Percentiles rank a stretch among this genome's conserved stretches.
Evolutionary conservation across 1,284 basidiomycete genomes (phyloP).

Genomic region (Pseudozyma sp.): DNA sequence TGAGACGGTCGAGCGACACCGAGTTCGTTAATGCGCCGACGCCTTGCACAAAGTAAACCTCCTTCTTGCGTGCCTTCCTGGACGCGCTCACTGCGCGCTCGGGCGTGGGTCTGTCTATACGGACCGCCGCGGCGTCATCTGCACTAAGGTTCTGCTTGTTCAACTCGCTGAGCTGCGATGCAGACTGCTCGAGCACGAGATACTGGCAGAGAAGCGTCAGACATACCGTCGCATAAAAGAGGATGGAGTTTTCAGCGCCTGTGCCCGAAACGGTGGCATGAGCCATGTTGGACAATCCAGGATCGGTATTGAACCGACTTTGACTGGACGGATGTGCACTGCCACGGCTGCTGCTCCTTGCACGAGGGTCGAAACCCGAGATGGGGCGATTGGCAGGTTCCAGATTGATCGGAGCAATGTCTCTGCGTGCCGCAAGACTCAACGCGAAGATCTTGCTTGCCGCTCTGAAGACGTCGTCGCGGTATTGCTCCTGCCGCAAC

Average conservation of each 20-base stretch:
- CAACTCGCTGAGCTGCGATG: not conserved
- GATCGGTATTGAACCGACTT: not conserved
- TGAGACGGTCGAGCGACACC: slow-evolving; percentile 3
- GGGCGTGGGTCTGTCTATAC: not conserved
- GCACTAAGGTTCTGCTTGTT: not conserved
- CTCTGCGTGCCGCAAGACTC: slow-evolving; percentile 2
- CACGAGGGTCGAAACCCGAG: not conserved
- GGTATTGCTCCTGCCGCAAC: not conserved
- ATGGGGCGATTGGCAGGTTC: not conserved
- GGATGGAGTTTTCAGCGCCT: slow-evolving; percentile 3
- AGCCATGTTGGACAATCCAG: not conserved
- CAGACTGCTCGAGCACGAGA: not conserved
- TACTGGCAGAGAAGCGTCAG: slow-evolving; percentile 2
- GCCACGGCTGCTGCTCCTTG: not conserved
- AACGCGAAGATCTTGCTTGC: slow-evolving; percentile 11
- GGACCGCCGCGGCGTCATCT: not conserved
- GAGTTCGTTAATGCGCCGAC: not conserved
- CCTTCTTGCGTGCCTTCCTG: not conserved
- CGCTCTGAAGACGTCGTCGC: slow-evolving; percentile 1
- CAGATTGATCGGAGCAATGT: slow-evolving; percentile 1
- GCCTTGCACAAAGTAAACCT: slow-evolving; percentile 73
- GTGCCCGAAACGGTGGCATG: slow-evolving; percentile 1
- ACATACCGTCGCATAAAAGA: slow-evolving; percentile 10
- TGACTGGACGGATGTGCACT: not conserved
- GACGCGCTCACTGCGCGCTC: slow-evolving; percentile 1